phyloP scores from a whole-genome alignment of 208 protist species.

The Acanthamoeba castellanii region DNA sequence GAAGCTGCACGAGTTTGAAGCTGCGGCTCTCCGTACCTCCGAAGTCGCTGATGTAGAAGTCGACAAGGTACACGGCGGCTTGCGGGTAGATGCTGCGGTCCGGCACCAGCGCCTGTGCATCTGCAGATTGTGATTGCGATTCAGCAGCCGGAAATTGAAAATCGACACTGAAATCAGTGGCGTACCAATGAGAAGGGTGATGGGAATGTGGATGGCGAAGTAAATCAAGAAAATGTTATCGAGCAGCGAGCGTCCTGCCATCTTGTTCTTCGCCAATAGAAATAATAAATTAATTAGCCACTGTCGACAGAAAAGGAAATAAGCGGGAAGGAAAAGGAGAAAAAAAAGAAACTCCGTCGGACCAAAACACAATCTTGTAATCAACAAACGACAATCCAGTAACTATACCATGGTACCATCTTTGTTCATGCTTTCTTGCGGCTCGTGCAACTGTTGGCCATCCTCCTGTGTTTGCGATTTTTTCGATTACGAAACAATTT shows the following conservation, averaged over 20 bases:
- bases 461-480: no score
- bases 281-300: no score
- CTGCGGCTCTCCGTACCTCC: not conserved
- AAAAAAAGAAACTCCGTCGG: no score
- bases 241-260: slow-evolving; percentile 45
- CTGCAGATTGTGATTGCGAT: not conserved
- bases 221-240: slow-evolving; percentile 69
- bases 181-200: slow-evolving; percentile 54
- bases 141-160: not conserved
- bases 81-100: slow-evolving; percentile 42
- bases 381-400: no score
- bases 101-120: not conserved
- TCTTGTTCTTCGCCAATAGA: not conserved
- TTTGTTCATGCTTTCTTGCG: no score
- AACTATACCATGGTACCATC: no score
- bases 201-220: slow-evolving; percentile 72
- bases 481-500: no score
- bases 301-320: no score
- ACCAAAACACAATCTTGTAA: no score
- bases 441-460: no score
- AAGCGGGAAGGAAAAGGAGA: no score
- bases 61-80: not conserved
- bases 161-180: not conserved
- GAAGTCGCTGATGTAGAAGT: slow-evolving; percentile 58
- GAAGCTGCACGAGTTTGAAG: not conserved